A percentile compares a stretch with the other conserved stretches of the same genome.
These are phyloP conservation scores for Amoeboradix gromovi DNA, from an alignment of 371 early-diverging fungal genomes.

Conservation along the genomic window DNA sequence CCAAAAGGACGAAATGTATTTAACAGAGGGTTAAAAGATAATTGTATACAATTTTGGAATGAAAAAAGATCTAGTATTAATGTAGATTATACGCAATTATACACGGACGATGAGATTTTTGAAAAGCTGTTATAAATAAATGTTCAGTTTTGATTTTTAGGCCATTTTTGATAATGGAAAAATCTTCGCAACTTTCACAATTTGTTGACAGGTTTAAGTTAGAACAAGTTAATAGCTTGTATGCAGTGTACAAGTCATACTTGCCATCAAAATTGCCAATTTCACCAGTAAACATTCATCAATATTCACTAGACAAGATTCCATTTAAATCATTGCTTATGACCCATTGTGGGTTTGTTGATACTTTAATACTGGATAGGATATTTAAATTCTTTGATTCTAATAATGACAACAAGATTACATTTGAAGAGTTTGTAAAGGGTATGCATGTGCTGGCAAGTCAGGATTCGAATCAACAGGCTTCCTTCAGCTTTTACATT, in stretches of 20 bases:
- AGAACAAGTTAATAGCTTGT: neutral
- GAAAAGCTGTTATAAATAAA: neutral
- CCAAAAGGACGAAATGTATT: neutral
- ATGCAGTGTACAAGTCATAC: neutral
- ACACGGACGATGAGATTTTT: neutral
- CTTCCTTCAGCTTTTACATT: constrained; percentile 21
- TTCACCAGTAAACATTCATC: neutral
- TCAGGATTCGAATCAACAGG: constrained; percentile 14
- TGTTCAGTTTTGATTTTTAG: too few species aligned
- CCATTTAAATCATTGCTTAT: neutral
- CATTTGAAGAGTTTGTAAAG: constrained; percentile 15
- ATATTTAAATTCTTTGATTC: constrained; percentile 17
- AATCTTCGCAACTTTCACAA: neutral
- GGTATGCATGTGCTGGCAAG: constrained; percentile 20
- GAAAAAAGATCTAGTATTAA: neutral
- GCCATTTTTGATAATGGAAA: too few species aligned
- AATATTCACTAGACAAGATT: neutral
- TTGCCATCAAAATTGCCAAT: neutral
- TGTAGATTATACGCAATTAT: neutral
- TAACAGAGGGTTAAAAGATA: neutral
- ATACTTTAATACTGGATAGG: neutral
- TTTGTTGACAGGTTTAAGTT: neutral
- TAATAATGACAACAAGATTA: constrained; percentile 21
- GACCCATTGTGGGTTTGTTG: neutral
- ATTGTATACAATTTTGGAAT: neutral